These are phyloP conservation scores for Rutidosis leptorrhynchoides DNA, from an alignment of 129 eudicot species.

Conservation along the genomic window DNA sequence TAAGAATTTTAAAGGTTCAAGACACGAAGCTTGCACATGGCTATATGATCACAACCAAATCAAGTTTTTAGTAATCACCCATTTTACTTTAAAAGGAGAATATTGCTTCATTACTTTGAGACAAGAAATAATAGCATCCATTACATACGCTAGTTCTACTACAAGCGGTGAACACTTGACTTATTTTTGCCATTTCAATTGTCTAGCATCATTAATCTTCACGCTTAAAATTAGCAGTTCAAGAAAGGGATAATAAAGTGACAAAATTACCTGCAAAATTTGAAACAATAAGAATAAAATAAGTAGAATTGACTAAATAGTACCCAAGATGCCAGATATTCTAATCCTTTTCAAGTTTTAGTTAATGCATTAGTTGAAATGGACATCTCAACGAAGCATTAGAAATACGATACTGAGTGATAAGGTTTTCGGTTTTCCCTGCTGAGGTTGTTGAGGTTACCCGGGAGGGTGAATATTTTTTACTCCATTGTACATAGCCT, in stretches of 20 bases:
- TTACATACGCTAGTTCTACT: not conserved
- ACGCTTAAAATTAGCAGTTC: not conserved
- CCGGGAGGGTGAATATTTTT: no score
- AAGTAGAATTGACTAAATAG: no score
- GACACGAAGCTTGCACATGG: not conserved
- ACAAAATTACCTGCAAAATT: constrained; percentile 20
- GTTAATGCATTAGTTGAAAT: not conserved
- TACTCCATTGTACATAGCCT: no score
- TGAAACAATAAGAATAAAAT: not conserved
- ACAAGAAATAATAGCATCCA: constrained; percentile 8
- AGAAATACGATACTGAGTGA: not conserved
- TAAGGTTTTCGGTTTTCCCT: no score
- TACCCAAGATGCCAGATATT: not conserved
- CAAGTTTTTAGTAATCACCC: not conserved
- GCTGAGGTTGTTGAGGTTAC: no score
- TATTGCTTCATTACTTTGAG: constrained; percentile 4
- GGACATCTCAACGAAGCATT: not conserved
- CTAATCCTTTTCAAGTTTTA: not conserved
- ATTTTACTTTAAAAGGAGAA: not conserved
- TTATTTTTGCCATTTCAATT: constrained; percentile 13
- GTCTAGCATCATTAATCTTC: constrained; percentile 21
- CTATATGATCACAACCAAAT: not conserved
- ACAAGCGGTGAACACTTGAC: not conserved
- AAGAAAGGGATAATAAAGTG: not conserved
- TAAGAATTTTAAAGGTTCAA: not conserved